Percentiles rank a stretch among this genome's conserved stretches.
Conservation (phyloP, 2,329 filamentous ascomycete genomes). For the Didymella keratinophila region DNA sequence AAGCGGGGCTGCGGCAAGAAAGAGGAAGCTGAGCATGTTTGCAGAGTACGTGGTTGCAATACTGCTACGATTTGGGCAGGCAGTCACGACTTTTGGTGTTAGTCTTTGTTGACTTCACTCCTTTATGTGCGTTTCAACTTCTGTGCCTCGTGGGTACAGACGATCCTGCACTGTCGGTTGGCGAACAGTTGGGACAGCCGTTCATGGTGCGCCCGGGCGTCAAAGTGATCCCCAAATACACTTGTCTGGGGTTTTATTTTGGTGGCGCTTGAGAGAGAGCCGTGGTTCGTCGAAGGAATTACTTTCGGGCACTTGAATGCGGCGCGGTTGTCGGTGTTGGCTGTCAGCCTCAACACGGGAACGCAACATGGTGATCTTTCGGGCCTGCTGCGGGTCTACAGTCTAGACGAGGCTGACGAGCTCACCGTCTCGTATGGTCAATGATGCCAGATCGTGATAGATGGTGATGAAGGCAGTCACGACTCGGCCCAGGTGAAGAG, state of each 20-base stretch:
- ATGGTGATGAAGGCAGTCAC: neutral
- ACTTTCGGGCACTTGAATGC: constrained; percentile 15
- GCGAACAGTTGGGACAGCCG: neutral
- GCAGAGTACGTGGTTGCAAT: neutral
- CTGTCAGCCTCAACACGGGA: constrained; percentile 4
- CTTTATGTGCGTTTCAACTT: constrained; percentile 21
- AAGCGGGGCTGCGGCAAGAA: constrained; percentile 3
- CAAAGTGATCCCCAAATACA: constrained; percentile 18
- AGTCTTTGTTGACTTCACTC: neutral
- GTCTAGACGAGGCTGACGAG: neutral
- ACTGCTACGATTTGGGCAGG: neutral
- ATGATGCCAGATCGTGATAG: neutral
- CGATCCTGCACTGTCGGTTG: neutral
- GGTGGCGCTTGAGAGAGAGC: constrained; percentile 16
- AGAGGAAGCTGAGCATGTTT: constrained; percentile 5
- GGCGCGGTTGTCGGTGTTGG: constrained; percentile 13
- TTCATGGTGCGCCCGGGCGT: constrained; percentile 15
- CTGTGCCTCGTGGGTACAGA: constrained; percentile 15
- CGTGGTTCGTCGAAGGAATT: constrained; percentile 15
- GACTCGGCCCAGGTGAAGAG: neutral
- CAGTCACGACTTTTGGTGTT: neutral
- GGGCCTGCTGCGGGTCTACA: neutral
- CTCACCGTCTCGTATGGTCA: neutral
- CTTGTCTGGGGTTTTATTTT: constrained; percentile 2
- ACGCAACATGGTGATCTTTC: neutral